phyloP scores from a whole-genome alignment of 495 filamentous ascomycete species.

The Delitschia confertaspora region DNA sequence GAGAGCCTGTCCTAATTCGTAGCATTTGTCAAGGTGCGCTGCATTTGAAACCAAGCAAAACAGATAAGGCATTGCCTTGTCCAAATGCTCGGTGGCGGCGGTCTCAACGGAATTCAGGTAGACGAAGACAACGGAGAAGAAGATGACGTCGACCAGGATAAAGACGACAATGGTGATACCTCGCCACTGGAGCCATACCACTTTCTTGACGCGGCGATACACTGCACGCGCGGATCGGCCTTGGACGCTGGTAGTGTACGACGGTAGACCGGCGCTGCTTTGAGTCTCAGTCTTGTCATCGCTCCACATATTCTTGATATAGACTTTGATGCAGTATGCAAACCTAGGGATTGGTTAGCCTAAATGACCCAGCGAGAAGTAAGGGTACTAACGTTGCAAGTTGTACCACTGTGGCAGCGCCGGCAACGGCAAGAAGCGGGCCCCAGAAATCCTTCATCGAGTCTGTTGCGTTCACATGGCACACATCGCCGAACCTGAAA shows the following conservation, averaged over 20 bases:
- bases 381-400: slow-evolving; percentile 37
- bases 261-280: slow-evolving; percentile 63
- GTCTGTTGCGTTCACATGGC: slow-evolving; percentile 82
- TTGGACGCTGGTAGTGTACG: slow-evolving; percentile 65
- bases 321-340: slow-evolving; percentile 89
- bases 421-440: slow-evolving; percentile 71
- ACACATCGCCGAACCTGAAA: slow-evolving; percentile 82
- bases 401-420: slow-evolving; percentile 71
- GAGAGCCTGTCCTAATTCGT: slow-evolving; percentile 45
- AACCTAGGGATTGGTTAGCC: slow-evolving; percentile 54
- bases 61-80: slow-evolving; percentile 57
- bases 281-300: slow-evolving; percentile 51
- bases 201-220: slow-evolving; percentile 72
- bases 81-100: slow-evolving; percentile 44
- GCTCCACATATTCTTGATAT: slow-evolving; percentile 67
- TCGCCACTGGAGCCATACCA: slow-evolving; percentile 90
- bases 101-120: slow-evolving; percentile 64
- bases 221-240: slow-evolving; percentile 81
- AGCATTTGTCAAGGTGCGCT: slow-evolving; percentile 59
- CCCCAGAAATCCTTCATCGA: slow-evolving; percentile 83
- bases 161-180: slow-evolving; percentile 78
- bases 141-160: slow-evolving; percentile 81
- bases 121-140: slow-evolving; percentile 85
- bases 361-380: neutral
- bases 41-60: slow-evolving; percentile 52